Evolutionary conservation across 2,329 filamentous ascomycete genomes (phyloP), one percentile per base, ranked within the genome.

Genomic region (Paracoccidioides lutzii): DNA sequence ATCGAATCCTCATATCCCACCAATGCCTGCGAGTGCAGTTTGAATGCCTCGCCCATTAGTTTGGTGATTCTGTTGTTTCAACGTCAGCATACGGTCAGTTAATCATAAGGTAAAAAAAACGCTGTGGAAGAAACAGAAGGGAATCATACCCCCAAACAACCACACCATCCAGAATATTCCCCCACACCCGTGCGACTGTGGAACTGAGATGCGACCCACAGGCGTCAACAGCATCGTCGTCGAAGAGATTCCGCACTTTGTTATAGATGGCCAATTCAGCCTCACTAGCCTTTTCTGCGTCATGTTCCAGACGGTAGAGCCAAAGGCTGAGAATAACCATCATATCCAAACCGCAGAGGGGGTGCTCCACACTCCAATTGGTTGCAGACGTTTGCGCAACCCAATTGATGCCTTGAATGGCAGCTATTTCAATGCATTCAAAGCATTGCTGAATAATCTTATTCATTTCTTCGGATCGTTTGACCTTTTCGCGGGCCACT

Each of bases 241-340:
- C 88, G 67, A 95, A 64, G 58, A 97, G 78, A 70, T 84, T 84
- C 63, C 90, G 87, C 59, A 97, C 80, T 76, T 94, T 95, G 76
- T 71, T 72, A 62, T 73, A 73, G 55, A 73, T 67, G 45, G 69
- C 70, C 62, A 73, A 50, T 60, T 73, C 71, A 38, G 68, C 69
- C 63, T 73, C 69, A 60, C 66, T 67, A 56, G 71, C 69, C 51
- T 61, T 84, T 76, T 97, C 91, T 62, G 95, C 90, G 77, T 98
- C 93, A 76, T 97, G 90, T 85, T 98, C 93, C 78, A 98, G 85
- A 75, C 90, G 90, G 78, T 96, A 97, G 65, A 98, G 85, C 93
- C 93, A 98, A 63, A 97, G 79, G 66, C 89, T 96, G 64, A 98
- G 84, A 64, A 96, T 93, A 70, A 97, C 93, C 83, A 98, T 95